phyloP scores from a whole-genome alignment of 1,139 yeast species.

The Geotrichum klebahnii region DNA sequence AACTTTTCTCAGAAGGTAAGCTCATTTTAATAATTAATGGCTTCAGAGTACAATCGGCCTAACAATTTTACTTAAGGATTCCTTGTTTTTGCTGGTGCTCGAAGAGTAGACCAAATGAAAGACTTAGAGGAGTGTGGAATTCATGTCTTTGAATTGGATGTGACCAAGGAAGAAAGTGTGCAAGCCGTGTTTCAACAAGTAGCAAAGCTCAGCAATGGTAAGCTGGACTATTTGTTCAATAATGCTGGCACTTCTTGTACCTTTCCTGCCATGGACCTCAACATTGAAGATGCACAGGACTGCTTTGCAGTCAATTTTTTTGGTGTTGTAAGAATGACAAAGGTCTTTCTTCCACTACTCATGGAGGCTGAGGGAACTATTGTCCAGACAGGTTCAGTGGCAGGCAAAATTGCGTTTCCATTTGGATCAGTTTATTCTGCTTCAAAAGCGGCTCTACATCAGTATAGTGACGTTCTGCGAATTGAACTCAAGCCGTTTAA shows the following conservation, averaged over 20 bases:
- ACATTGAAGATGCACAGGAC: constrained; percentile 52
- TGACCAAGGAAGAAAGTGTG: constrained; percentile 52
- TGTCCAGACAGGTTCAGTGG: constrained; percentile 70
- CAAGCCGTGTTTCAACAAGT: constrained; percentile 45
- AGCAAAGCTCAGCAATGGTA: constrained; percentile 42
- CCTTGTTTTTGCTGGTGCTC: constrained; percentile 68
- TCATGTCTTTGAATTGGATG: constrained; percentile 47
- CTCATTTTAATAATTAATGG: constrained; percentile 3
- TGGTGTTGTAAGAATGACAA: constrained; percentile 61
- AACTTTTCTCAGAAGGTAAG: constrained; percentile 51
- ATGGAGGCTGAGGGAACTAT: constrained; percentile 68
- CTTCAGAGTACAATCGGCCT: background rate
- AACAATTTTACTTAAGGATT: constrained; percentile 42
- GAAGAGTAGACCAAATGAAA: constrained; percentile 62
- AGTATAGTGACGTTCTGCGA: constrained; percentile 58
- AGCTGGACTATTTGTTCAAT: constrained; percentile 59
- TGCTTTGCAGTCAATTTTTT: constrained; percentile 66
- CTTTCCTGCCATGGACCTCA: constrained; percentile 64
- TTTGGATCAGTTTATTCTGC: constrained; percentile 67
- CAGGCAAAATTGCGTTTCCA: constrained; percentile 67
- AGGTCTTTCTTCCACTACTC: constrained; percentile 55
- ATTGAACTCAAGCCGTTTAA: constrained; percentile 70
- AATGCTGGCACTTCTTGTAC: constrained; percentile 70
- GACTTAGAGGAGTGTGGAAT: constrained; percentile 45
- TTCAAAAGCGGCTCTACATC: constrained; percentile 72